Percentiles rank a stretch among this genome's conserved stretches.
phyloP scores from a whole-genome alignment of 495 filamentous ascomycete species.

The Hypoxylon subgilvum region DNA sequence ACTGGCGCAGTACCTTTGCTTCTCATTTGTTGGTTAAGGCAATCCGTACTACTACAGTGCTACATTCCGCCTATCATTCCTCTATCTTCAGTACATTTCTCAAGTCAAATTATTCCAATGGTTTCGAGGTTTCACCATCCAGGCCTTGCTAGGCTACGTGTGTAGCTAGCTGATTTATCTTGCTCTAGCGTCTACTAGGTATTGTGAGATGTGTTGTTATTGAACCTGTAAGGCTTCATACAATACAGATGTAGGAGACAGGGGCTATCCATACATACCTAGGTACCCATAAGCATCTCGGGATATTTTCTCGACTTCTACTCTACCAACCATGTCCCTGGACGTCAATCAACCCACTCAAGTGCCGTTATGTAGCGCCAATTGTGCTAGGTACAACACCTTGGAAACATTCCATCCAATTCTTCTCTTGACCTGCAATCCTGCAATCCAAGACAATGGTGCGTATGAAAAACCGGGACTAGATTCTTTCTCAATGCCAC shows the following conservation, averaged over 20 bases:
- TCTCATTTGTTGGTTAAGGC: slow-evolving; percentile 7
- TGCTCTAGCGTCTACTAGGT: too few relatives aligned
- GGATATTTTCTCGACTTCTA: slow-evolving; percentile 14
- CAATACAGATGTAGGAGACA: too few relatives aligned
- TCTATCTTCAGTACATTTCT: too few relatives aligned
- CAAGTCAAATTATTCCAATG: too few relatives aligned
- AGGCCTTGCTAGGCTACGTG: not conserved
- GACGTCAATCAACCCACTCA: slow-evolving; percentile 17
- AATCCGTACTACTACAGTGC: not conserved
- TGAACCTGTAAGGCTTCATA: not conserved
- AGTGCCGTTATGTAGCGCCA: slow-evolving; percentile 37
- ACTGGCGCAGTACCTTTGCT: slow-evolving; percentile 21
- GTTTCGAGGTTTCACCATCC: slow-evolving; percentile 1
- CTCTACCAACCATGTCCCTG: slow-evolving; percentile 34
- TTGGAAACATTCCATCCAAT: slow-evolving; percentile 28
- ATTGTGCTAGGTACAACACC: slow-evolving; percentile 20
- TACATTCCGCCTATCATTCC: not conserved
- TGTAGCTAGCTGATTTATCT: not conserved
- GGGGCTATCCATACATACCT: too few relatives aligned
- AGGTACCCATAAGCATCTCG: slow-evolving; percentile 16
- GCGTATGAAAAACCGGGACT: slow-evolving; percentile 5
- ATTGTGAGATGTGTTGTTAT: not conserved
- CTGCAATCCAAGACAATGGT: slow-evolving; percentile 19
- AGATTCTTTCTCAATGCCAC: slow-evolving; percentile 20
- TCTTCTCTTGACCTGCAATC: slow-evolving; percentile 20